Percentiles rank a stretch among this genome's conserved stretches.
Evolutionary conservation across 768 basidiomycete genomes (phyloP).

Genomic region (Trametes coccinea): DNA sequence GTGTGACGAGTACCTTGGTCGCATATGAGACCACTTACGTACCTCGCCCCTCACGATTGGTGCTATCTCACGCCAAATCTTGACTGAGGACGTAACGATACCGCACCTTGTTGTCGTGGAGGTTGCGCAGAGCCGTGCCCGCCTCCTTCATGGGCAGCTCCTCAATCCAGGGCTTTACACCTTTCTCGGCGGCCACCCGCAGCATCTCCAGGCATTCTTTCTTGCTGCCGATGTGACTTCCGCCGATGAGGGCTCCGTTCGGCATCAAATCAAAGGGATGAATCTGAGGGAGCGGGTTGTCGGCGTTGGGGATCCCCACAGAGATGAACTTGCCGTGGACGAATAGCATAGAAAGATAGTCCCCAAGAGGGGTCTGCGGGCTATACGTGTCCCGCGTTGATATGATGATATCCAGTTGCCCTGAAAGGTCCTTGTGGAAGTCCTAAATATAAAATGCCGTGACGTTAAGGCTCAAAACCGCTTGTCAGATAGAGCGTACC

Average conservation of each 20-base stretch:
- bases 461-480: not conserved
- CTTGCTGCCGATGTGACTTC: conserved; percentile 54
- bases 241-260: conserved; percentile 27
- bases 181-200: conserved; percentile 54
- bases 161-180: conserved; percentile 46
- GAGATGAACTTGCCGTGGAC: conserved; percentile 55
- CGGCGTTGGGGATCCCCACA: conserved; percentile 56
- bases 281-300: conserved; percentile 35
- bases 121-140: conserved; percentile 46
- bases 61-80: conserved; percentile 18
- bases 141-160: conserved; percentile 49
- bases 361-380: conserved; percentile 27
- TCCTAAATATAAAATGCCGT: conserved; percentile 27
- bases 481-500: not conserved
- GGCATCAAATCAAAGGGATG: conserved; percentile 35
- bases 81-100: conserved; percentile 54
- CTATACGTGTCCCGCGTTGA: conserved; percentile 28
- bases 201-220: conserved; percentile 61
- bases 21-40: too few species aligned
- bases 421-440: conserved; percentile 37
- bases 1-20: too few species aligned
- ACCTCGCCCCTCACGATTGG: not conserved
- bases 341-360: conserved; percentile 45
- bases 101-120: conserved; percentile 49
- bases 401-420: conserved; percentile 54